These are phyloP conservation scores for Paecilomyces variotii DNA, from an alignment of 2,329 filamentous ascomycete species.

Conservation along the genomic window DNA sequence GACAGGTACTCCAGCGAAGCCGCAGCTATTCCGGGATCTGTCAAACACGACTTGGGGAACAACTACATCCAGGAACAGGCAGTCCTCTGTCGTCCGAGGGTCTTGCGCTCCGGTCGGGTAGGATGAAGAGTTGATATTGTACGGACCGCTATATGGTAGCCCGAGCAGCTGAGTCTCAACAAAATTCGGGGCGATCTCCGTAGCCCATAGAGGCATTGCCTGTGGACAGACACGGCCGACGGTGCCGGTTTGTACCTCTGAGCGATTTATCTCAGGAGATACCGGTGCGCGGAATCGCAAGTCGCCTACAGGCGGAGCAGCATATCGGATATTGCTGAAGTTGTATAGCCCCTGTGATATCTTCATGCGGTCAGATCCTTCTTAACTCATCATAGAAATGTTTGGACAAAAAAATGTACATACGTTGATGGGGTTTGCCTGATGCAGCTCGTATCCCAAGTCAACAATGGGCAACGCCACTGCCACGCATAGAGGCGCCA, in stretches of 20 bases:
- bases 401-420: background rate
- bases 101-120: slow-evolving; percentile 1
- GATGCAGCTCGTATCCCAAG: background rate
- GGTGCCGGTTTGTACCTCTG: slow-evolving; percentile 33
- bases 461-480: background rate
- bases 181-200: background rate
- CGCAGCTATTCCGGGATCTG: background rate
- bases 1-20: slow-evolving; percentile 12
- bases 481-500: background rate
- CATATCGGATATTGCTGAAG: slow-evolving; percentile 48
- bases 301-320: slow-evolving; percentile 41
- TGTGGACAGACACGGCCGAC: slow-evolving; percentile 9
- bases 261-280: slow-evolving; percentile 32
- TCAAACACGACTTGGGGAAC: slow-evolving; percentile 6
- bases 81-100: slow-evolving; percentile 15
- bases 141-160: background rate
- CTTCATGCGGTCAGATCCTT: background rate
- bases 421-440: background rate
- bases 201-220: background rate
- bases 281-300: slow-evolving; percentile 41
- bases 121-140: background rate
- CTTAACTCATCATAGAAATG: background rate
- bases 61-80: slow-evolving; percentile 17
- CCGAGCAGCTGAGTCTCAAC: background rate
- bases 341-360: slow-evolving; percentile 31